Percentiles rank a stretch among this genome's conserved stretches.
These are phyloP conservation scores for Setomelanomma holmii DNA, from an alignment of 2,329 filamentous ascomycete genomes.

Conservation along the genomic window DNA sequence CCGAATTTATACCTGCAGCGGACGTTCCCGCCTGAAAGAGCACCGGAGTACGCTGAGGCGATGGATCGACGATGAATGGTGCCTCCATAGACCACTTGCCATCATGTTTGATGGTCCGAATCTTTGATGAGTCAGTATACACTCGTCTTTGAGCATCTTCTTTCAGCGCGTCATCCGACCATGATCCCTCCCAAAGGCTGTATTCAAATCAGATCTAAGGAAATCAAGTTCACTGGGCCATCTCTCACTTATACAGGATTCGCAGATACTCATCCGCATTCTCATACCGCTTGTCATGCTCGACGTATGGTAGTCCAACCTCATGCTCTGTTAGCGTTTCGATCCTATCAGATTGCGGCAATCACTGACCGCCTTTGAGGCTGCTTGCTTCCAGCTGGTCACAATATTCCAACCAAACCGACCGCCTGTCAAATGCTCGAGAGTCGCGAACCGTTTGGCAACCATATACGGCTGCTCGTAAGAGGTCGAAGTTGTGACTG, in stretches of 20 bases:
- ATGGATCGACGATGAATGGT: constrained; percentile 71
- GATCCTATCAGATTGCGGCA: too few species aligned
- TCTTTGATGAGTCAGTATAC: not conserved
- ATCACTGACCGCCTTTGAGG: constrained; percentile 49
- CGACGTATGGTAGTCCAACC: constrained; percentile 9
- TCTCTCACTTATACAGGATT: constrained; percentile 65
- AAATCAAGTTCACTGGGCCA: too few species aligned
- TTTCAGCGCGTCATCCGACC: constrained; percentile 68
- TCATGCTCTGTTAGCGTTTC: too few species aligned
- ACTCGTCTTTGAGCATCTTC: constrained; percentile 62
- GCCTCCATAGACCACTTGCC: constrained; percentile 58
- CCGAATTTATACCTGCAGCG: constrained; percentile 69
- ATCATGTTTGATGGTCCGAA: constrained; percentile 1
- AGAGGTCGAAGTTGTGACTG: constrained; percentile 68
- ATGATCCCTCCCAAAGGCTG: constrained; percentile 69
- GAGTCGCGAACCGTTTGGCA: constrained; percentile 66
- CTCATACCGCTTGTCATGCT: constrained; percentile 71
- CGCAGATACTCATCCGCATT: constrained; percentile 72
- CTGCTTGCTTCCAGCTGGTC: constrained; percentile 69
- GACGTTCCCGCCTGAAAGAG: constrained; percentile 73
- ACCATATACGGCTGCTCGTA: constrained; percentile 72
- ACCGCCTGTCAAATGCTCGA: constrained; percentile 69
- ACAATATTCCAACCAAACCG: constrained; percentile 61
- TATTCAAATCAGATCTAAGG: too few species aligned
- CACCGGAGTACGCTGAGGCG: constrained; percentile 70